A percentile compares a stretch with the other conserved stretches of the same genome.
Evolutionary conservation across 2,329 filamentous ascomycete genomes (phyloP).

Genomic region (Aspergillus tanneri): DNA sequence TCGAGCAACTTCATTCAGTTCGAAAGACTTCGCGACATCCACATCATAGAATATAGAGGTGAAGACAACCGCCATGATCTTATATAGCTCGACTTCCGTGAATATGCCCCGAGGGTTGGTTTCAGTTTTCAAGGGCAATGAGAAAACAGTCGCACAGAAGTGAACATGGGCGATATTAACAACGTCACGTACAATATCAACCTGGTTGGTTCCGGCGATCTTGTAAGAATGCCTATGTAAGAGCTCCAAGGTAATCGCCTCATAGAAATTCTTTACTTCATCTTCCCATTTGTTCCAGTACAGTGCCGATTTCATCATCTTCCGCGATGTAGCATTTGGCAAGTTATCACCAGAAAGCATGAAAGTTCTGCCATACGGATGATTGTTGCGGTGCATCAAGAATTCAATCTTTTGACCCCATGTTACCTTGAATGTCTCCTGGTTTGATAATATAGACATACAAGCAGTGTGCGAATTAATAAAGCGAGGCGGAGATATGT

Average conservation of each 20-base stretch:
- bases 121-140: slow-evolving; percentile 56
- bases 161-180: slow-evolving; percentile 55
- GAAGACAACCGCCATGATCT: slow-evolving; percentile 55
- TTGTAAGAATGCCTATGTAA: slow-evolving; percentile 48
- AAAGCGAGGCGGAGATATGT: slow-evolving; percentile 36
- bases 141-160: slow-evolving; percentile 56
- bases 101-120: slow-evolving; percentile 53
- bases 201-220: slow-evolving; percentile 46
- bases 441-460: slow-evolving; percentile 44
- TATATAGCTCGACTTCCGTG: slow-evolving; percentile 55
- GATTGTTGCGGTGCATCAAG: slow-evolving; percentile 40
- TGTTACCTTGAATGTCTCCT: slow-evolving; percentile 47
- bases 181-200: slow-evolving; percentile 52
- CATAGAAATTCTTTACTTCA: slow-evolving; percentile 50
- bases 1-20: slow-evolving; percentile 50
- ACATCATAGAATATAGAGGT: slow-evolving; percentile 56
- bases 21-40: slow-evolving; percentile 54
- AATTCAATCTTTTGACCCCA: slow-evolving; percentile 49
- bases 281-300: slow-evolving; percentile 49
- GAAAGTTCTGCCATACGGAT: slow-evolving; percentile 46
- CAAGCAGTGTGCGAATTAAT: slow-evolving; percentile 49
- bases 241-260: slow-evolving; percentile 48
- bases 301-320: slow-evolving; percentile 44
- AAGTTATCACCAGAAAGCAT: slow-evolving; percentile 49
- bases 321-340: slow-evolving; percentile 43